A percentile compares a stretch with the other conserved stretches of the same genome.
phyloP scores from a whole-genome alignment of 306 rosid genomes.

The Fagus crenata region DNA sequence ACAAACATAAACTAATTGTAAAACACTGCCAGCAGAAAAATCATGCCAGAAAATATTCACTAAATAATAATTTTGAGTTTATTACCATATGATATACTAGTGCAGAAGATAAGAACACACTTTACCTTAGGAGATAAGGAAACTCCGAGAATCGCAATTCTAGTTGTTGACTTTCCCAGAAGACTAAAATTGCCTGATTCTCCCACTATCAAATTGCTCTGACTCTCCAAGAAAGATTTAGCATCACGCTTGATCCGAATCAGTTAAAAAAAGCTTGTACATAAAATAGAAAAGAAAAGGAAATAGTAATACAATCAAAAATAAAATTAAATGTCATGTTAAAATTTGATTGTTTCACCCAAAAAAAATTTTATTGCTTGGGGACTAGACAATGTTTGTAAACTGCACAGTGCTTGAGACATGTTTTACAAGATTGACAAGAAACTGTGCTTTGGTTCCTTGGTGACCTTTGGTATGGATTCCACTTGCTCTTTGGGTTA shows the following conservation, averaged over 20 bases:
- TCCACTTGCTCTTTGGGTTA: background rate
- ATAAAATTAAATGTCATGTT: conserved; percentile 7
- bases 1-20: background rate
- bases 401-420: background rate
- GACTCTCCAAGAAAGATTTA: conserved; percentile 39
- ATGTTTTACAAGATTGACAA: background rate
- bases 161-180: conserved; percentile 59
- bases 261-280: conserved; percentile 29
- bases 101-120: conserved; percentile 14
- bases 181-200: conserved; percentile 41
- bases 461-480: background rate
- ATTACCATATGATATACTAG: conserved; percentile 19
- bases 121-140: conserved; percentile 60
- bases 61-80: conserved; percentile 2
- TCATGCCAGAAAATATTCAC: conserved; percentile 10
- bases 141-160: conserved; percentile 82
- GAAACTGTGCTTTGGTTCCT: background rate
- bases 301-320: conserved; percentile 22
- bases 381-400: background rate
- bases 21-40: conserved; percentile 28
- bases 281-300: conserved; percentile 7
- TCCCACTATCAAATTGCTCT: conserved; percentile 54
- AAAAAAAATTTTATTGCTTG: background rate
- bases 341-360: background rate
- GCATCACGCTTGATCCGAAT: conserved; percentile 34